phyloP scores from a whole-genome alignment of 345 rosid species.

The Schrenkiella parvula region DNA sequence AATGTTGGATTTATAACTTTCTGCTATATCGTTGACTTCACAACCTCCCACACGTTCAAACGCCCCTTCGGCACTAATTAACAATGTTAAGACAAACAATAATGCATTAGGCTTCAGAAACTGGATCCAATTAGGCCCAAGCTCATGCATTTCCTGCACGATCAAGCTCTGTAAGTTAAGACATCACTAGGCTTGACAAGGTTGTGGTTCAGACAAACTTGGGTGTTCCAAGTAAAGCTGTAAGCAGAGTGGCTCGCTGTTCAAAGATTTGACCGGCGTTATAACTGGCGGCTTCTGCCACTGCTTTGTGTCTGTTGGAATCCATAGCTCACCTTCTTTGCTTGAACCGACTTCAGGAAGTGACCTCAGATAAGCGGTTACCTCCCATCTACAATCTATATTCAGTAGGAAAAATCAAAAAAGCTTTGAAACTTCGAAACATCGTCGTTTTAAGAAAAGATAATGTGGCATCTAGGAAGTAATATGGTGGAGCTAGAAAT shows the following conservation, averaged over 20 bases:
- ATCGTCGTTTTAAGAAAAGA: background rate
- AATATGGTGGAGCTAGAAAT: background rate
- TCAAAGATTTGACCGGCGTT: constrained; percentile 81
- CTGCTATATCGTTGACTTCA: background rate
- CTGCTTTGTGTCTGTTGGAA: constrained; percentile 62
- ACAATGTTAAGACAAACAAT: background rate
- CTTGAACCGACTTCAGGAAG: constrained; percentile 51
- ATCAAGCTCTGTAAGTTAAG: background rate
- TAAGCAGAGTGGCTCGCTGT: constrained; percentile 53
- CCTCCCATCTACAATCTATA: constrained; percentile 89
- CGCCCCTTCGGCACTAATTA: background rate
- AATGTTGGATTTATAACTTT: background rate
- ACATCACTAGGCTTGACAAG: background rate
- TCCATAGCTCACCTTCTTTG: constrained; percentile 62
- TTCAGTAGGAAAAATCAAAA: background rate
- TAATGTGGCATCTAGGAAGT: background rate
- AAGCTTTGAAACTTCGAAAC: background rate
- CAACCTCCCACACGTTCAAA: background rate
- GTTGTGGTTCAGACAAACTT: constrained; percentile 37
- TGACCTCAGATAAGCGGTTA: constrained; percentile 55
- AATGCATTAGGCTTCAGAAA: background rate
- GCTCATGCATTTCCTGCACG: background rate
- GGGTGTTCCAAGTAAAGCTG: constrained; percentile 88
- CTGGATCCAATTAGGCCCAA: background rate
- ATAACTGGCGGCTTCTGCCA: constrained; percentile 75